Percentiles rank a stretch among this genome's conserved stretches.
These are phyloP conservation scores for Atkinsonella texensis DNA, from an alignment of 2,329 filamentous ascomycete species.

Conservation along the genomic window DNA sequence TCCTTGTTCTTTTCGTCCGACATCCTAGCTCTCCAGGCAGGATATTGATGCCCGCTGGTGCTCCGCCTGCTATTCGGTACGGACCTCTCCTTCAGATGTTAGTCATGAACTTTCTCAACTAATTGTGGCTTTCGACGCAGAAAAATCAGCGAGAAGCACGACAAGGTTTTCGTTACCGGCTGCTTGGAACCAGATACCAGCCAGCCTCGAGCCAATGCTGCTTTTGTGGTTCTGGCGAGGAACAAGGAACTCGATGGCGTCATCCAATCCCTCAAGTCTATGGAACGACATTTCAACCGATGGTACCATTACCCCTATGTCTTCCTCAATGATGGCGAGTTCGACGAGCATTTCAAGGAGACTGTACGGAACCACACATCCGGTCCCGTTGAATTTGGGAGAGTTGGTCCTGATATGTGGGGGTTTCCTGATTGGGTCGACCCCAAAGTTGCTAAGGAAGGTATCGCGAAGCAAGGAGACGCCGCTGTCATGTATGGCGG, in stretches of 20 bases:
- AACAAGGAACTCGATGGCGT: constrained; percentile 97
- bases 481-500: constrained; percentile 98
- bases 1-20: constrained; percentile 77
- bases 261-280: constrained; percentile 91
- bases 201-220: constrained; percentile 77
- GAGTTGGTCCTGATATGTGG: constrained; percentile 85
- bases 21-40: constrained; percentile 74
- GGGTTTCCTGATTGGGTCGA: constrained; percentile 96
- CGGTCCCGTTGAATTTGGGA: constrained; percentile 78
- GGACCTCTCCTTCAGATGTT: background rate
- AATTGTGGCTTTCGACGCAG: constrained; percentile 30
- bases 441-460: constrained; percentile 84
- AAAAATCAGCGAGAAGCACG: constrained; percentile 93
- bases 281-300: constrained; percentile 96
- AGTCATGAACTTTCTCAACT: background rate
- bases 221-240: constrained; percentile 87
- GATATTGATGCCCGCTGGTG: constrained; percentile 77
- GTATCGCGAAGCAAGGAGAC: constrained; percentile 93
- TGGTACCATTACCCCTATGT: constrained; percentile 99
- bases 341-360: constrained; percentile 88
- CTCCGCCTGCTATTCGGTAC: constrained; percentile 79
- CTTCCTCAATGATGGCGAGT: constrained; percentile 94
- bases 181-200: constrained; percentile 73
- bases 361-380: constrained; percentile 86
- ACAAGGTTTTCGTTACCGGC: constrained; percentile 90